phyloP scores from a whole-genome alignment of 306 rosid genomes.

The Fragaria nilgerrensis region DNA sequence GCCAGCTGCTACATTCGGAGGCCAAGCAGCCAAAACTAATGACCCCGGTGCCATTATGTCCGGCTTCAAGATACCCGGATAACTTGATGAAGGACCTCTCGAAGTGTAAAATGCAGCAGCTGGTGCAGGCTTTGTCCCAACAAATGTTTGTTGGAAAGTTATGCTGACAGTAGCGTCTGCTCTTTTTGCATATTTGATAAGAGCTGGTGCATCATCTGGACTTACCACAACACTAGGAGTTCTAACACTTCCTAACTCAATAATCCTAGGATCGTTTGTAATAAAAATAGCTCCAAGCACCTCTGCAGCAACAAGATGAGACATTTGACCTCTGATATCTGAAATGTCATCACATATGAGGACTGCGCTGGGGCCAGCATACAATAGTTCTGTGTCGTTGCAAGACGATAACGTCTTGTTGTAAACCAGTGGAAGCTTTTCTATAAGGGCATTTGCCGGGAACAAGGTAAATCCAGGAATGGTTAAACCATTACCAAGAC shows the following conservation, averaged over 20 bases:
- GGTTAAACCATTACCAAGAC: conserved; percentile 25
- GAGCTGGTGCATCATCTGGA: conserved; percentile 27
- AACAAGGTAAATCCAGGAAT: conserved; percentile 30
- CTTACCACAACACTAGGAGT: conserved; percentile 39
- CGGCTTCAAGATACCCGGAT: conserved; percentile 40
- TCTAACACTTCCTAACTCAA: conserved; percentile 8
- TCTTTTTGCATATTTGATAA: conserved; percentile 28
- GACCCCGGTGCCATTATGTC: conserved; percentile 61
- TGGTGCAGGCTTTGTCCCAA: conserved; percentile 43
- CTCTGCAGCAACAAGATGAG: neutral
- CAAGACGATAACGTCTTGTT: conserved; percentile 20
- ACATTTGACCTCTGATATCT: neutral
- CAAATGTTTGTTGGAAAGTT: conserved; percentile 35
- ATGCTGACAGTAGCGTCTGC: conserved; percentile 24
- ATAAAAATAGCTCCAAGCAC: conserved; percentile 28
- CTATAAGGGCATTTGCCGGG: conserved; percentile 16
- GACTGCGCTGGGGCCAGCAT: neutral
- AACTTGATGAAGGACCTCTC: conserved; percentile 50
- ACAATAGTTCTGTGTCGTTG: conserved; percentile 13
- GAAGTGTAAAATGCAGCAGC: conserved; percentile 42
- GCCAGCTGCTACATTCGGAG: conserved; percentile 5
- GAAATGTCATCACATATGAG: conserved; percentile 17
- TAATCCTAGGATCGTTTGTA: neutral
- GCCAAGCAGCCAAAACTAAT: conserved; percentile 44
- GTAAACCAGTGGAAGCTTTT: conserved; percentile 18